These are phyloP conservation scores for Myxozyma neotropica DNA, from an alignment of 805 yeast genomes.

Conservation along the genomic window DNA sequence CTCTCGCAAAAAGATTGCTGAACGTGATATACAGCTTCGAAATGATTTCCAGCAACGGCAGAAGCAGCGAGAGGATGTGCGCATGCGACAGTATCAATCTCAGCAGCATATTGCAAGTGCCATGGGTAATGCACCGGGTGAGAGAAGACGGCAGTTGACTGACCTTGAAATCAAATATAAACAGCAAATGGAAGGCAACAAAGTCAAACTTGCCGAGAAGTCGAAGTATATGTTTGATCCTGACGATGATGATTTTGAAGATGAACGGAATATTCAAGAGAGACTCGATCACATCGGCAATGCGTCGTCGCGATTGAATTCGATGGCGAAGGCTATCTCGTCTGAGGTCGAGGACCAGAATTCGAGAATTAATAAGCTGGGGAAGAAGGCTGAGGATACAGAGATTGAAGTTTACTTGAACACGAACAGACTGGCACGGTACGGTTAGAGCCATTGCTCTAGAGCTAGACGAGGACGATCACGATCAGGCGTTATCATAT, in stretches of 20 bases:
- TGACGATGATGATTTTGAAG: conserved; percentile 89
- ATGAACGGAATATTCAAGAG: conserved; percentile 81
- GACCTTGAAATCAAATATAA: conserved; percentile 23
- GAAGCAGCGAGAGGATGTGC: conserved; percentile 59
- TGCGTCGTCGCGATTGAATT: conserved; percentile 69
- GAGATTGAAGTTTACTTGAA: conserved; percentile 83
- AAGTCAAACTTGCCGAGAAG: conserved; percentile 58
- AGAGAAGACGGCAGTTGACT: conserved; percentile 27
- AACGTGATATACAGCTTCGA: conserved; percentile 69
- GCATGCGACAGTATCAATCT: conserved; percentile 60
- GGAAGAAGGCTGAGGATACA: conserved; percentile 78
- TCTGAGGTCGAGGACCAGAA: conserved; percentile 82
- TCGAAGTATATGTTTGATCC: conserved; percentile 78
- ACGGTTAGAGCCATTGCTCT: conserved; percentile 2
- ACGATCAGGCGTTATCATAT: no score
- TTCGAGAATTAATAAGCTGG: conserved; percentile 68
- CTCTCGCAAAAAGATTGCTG: conserved; percentile 69
- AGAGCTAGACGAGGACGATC: no score
- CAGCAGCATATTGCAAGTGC: conserved; percentile 68
- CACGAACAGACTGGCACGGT: conserved; percentile 62
- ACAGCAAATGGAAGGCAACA: conserved; percentile 52
- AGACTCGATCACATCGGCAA: conserved; percentile 77
- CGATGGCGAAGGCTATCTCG: conserved; percentile 70
- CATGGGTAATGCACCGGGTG: conserved; percentile 35
- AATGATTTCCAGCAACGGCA: conserved; percentile 64